Conservation (phyloP, 1,139 yeast species). For the Chernovozyma aurita region DNA sequence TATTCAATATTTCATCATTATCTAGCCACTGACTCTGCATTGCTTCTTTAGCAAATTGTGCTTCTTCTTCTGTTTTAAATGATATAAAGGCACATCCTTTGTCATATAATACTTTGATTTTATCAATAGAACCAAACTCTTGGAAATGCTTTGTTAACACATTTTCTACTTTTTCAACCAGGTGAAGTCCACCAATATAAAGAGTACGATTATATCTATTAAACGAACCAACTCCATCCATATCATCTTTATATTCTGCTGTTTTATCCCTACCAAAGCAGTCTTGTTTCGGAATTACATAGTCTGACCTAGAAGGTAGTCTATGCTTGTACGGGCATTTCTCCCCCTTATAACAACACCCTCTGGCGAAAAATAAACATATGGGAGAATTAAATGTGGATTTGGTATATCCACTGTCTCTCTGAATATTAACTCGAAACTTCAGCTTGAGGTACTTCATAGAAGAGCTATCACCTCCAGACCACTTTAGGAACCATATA, state of each 20-base stretch:
- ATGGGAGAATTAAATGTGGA: conserved; percentile 52
- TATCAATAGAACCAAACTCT: conserved; percentile 77
- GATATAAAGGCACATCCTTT: conserved; percentile 81
- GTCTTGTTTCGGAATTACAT: conserved; percentile 62
- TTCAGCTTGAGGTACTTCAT: conserved; percentile 29
- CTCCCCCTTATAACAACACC: conserved; percentile 76
- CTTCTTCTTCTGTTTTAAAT: conserved; percentile 61
- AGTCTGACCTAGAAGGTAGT: conserved; percentile 51
- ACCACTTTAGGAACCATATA: conserved; percentile 87
- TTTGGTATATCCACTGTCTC: conserved; percentile 73
- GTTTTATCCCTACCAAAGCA: conserved; percentile 93
- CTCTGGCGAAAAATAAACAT: conserved; percentile 85
- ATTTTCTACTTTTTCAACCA: conserved; percentile 25
- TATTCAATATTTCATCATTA: conserved; percentile 59
- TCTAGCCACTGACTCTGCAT: conserved; percentile 76
- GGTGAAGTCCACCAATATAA: conserved; percentile 66
- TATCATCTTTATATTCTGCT: conserved; percentile 80
- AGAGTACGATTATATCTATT: conserved; percentile 64
- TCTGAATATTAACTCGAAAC: conserved; percentile 51
- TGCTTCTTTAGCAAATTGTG: conserved; percentile 93
- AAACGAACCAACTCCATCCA: conserved; percentile 94
- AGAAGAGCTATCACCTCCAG: conserved; percentile 57
- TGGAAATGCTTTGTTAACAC: conserved; percentile 48
- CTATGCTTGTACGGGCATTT: conserved; percentile 77
- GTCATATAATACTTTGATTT: conserved; percentile 54